Evolutionary conservation across 1,284 basidiomycete genomes (phyloP), one percentile per base, ranked within the genome.

Genomic region (Cerrena zonata): DNA sequence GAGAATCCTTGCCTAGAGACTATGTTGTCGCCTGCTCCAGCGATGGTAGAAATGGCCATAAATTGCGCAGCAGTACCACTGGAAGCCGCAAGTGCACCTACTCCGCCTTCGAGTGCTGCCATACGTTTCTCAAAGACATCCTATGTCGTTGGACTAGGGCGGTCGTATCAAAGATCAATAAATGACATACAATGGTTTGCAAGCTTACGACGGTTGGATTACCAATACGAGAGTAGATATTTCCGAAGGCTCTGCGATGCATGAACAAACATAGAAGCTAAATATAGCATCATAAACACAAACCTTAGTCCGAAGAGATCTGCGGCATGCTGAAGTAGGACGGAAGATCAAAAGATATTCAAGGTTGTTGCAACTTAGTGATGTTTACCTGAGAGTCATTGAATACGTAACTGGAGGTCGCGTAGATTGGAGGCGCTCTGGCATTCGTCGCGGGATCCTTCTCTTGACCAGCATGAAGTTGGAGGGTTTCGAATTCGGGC

Each of bases 61-160:
- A 90, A 88, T 64, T 92, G 89, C 0, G 91, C 91, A 0, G 87
- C 75, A 61, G 91, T 88, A 1, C 91, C 91, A 50, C 86, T 89
- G 0, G 89, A 69, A 0, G 86, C 77, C 2, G 91, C 90, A 1
- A 94, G 78, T 12, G 90, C 91, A 0, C 86, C 90, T 2, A 75
- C 76, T 23, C 91, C 91, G 12, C 89, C 88, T 64, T 94, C 91
- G 26, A 94, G 77, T 0, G 88, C 86, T 1, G 90, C 85, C 2
- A 94, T 84, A 21, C 91, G 80, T 60, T 87, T 81, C 68, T 94
- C 91, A 57, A 94, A 91, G 4, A 93, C 86, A 58, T 85, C 84
- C 81, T 86, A 36, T 11, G 5, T 39, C 21, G 5, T 15, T 15
- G 37, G 37, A 4, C 21, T 15, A 39, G 37, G 21, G 21, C 4